phyloP scores from a whole-genome alignment of 805 yeast genomes.

The Saccharomycopsis oosterbeekiorum region DNA sequence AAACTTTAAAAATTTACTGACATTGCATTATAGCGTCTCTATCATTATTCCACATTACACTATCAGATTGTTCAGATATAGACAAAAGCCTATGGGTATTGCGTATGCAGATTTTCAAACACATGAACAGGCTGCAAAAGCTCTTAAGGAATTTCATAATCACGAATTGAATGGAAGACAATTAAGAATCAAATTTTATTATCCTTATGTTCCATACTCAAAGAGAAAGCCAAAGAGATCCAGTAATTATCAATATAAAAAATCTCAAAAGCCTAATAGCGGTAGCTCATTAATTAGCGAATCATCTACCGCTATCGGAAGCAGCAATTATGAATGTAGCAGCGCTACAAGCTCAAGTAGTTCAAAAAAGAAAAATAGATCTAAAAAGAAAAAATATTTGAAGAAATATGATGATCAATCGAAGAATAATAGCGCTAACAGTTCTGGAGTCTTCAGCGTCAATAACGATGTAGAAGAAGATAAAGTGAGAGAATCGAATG shows the following conservation, averaged over 20 bases:
- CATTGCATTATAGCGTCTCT: constrained; percentile 21
- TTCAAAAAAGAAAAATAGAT: background rate
- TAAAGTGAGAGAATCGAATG: background rate
- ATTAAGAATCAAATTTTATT: constrained; percentile 29
- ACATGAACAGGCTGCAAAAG: constrained; percentile 59
- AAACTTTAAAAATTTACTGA: background rate
- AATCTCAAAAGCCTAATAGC: background rate
- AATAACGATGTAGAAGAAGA: background rate
- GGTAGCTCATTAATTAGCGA: background rate
- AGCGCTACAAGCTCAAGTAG: background rate
- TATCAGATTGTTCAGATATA: constrained; percentile 34
- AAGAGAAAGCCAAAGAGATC: background rate
- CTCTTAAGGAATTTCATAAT: constrained; percentile 70
- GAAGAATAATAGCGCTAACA: background rate
- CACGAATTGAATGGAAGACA: constrained; percentile 50
- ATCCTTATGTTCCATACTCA: constrained; percentile 6
- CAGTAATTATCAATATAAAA: background rate
- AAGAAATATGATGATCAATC: background rate
- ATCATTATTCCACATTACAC: constrained; percentile 49
- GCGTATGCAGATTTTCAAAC: constrained; percentile 72
- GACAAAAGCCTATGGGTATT: constrained; percentile 45
- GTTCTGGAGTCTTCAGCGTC: background rate
- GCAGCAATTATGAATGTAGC: background rate
- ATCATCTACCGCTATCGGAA: background rate
- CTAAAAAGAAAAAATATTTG: background rate